Base-by-base conservation (phyloP, 2,329 filamentous ascomycete species). In the Xylaria arbuscula region DNA sequence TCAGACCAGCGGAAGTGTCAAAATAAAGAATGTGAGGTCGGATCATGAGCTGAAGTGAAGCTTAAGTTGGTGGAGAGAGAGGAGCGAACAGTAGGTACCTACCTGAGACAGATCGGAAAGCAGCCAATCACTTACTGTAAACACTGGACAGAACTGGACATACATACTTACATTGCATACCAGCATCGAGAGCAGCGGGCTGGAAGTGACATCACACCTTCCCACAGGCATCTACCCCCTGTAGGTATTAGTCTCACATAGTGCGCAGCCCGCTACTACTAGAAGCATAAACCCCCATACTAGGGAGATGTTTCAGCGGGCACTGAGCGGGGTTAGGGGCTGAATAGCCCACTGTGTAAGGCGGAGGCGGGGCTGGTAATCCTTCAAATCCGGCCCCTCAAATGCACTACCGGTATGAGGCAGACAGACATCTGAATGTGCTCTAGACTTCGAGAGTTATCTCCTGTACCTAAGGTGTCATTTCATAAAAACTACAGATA, bases 41-140 rank as follows among this genome's bases (percentile, higher is more conserved):
- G 24, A 40, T 50, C 24, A 48, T 17, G 59, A 64, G 65, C 61
- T 68, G 61, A 62, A 34, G 34, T 62, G 48, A 47, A 65, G 47
- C 55, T 57, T 53, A 55, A n/a, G 22, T 38, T 45, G 19, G 38
- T 61, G 61, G 47, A 24, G 59, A 61, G 59, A 61, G 61, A 50
- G 24, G 36, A 67, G 51, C 15, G 28, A 19, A 48, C 19, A 22
- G 19, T 48, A n/a, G n/a, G n/a, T n/a, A n/a, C n/a, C n/a, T n/a
- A 48, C 8, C 45, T 47, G 19, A 50, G 47, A 6, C 10, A 9
- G 9, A 50, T 50, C 15, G 28, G 2, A 22, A 36, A 36, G 17
- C 9, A 36, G 7, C 17, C 24, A 54, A 34, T 34, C 28, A 54
- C n/a, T 34, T 34, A 17, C 36, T 13, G 13, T 40, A 7, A 22